Conservation (phyloP, 2,329 filamentous ascomycete species). For the Fusarium sacchari region DNA sequence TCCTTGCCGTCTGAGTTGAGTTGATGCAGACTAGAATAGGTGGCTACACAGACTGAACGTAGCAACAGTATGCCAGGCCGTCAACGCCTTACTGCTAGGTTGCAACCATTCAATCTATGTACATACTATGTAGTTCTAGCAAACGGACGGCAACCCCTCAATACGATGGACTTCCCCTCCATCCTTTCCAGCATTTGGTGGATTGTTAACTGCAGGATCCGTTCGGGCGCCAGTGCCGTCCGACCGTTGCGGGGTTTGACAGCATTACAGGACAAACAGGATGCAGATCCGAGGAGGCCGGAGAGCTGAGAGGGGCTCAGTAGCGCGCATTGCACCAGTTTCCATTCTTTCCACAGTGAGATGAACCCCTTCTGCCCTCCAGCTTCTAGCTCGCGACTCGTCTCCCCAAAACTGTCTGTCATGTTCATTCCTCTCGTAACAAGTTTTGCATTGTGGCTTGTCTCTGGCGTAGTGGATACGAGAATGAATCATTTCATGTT, state of each 20-base stretch:
- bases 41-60: background rate
- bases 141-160: constrained; percentile 24
- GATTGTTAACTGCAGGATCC: constrained; percentile 35
- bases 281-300: constrained; percentile 42
- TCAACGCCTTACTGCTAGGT: background rate
- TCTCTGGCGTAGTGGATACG: constrained; percentile 24
- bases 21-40: background rate
- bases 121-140: background rate
- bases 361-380: constrained; percentile 38
- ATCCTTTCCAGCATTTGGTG: constrained; percentile 9
- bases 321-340: constrained; percentile 30
- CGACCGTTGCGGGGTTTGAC: constrained; percentile 44
- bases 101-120: background rate
- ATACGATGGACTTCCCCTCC: constrained; percentile 21
- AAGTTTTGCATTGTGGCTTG: constrained; percentile 10
- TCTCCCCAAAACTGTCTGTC: constrained; percentile 11
- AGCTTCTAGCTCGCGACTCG: constrained; percentile 26
- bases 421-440: constrained; percentile 19
- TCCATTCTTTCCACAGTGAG: constrained; percentile 38
- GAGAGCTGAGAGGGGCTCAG: constrained; percentile 31
- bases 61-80: background rate
- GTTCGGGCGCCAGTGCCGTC: constrained; percentile 41
- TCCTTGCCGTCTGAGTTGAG: constrained; percentile 3
- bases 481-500: constrained; percentile 24
- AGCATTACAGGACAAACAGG: constrained; percentile 40